Evolutionary conservation across 129 eudicot species (phyloP), one percentile per base, ranked within the genome.

Genomic region (Ambrosia artemisiifolia): DNA sequence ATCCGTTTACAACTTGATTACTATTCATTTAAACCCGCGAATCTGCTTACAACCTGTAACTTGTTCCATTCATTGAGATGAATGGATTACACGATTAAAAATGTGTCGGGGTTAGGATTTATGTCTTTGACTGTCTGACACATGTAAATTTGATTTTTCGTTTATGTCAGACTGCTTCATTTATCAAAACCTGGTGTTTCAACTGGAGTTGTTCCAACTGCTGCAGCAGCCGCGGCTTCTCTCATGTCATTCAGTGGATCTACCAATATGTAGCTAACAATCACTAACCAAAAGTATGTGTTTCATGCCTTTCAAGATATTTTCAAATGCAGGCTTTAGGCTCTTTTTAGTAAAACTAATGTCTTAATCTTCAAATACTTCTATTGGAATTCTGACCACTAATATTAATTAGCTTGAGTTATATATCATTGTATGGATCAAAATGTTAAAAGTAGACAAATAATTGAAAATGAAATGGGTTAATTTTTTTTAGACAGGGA

Each of bases 151-250:
- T 47, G 44, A 18, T 54, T 44, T 42, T 33, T 61, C 5, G 53
- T 38, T 2, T 12, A 3, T 65, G 14, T 71, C 88, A 92, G 96
- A 94, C 78, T 92, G 57, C 84, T 92, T 73, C 96, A 92, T 85
- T 84, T 92, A 74, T 89, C 98, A 46, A 92, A 92, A 82, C 98
- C 96, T 1, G 96, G 98, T 18, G 81, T 87, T 76, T 74, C 90
- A 66, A 92, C 96, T 3, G 96, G 98, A 60, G 95, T 92, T 61
- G 98, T 92, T 72, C 96, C 95, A 18, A 92, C 91, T 49, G 96
- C 98, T 70, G 98, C 98, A 11, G 96, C 96, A 2, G 98, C 98
- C 1, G 96, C 96, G 47, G 98, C 96, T 13, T 92, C 98, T 73
- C 88, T 92, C 59, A 87, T 92, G 95, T 87, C 96, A 20, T 95